Base-by-base conservation (phyloP, 1,284 basidiomycete species). In the Caloboletus firmus region DNA sequence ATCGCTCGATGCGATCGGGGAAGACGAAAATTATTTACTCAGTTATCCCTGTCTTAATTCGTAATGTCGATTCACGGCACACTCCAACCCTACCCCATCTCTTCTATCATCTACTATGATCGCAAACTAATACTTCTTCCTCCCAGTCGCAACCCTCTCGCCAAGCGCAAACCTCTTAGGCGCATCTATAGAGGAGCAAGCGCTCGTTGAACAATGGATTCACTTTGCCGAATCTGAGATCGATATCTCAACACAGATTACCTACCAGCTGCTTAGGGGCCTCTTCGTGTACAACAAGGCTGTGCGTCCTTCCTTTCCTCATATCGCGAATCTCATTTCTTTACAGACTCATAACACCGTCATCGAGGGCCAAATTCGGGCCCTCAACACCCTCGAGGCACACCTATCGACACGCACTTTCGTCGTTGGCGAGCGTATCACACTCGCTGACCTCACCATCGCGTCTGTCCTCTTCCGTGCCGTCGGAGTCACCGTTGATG, bases 401-500 rank as follows among this genome's bases (percentile, higher is more conserved):
- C 80, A 91, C 76, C 85, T 98, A 67, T 72, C 81, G 55, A 79
- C 83, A 58, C 85, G 84, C 68, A 99, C 96, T 51, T 98, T 88
- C 84, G 82, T 98, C 65, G 94, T 95, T 53, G 89, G 88, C 66
- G 93, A 98, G 73, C 92, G 95, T 65, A 87, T 98, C 79, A 93
- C 95, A 57, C 81, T 96, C 50, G 96, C 95, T 61, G 96, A 99
- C 70, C 74, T 98, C 73, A 74, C 77, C 63, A 62, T 93, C 61
- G 92, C 88, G 41, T 72, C 79, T 40, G 62, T 79, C 65, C 69
- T 93, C 60, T 76, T 76, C 61, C 76, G 76, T 60, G 76, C 78
- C 7, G 76, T 81, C 59, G 48, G 58, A 8, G 51, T 78, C 62
- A 80, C 82, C 60, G 62, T 93, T 61, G 93, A 92, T 64, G 83